These are phyloP conservation scores for Leccinum subfulvum DNA, from an alignment of 1,284 basidiomycete genomes.

Conservation along the genomic window DNA sequence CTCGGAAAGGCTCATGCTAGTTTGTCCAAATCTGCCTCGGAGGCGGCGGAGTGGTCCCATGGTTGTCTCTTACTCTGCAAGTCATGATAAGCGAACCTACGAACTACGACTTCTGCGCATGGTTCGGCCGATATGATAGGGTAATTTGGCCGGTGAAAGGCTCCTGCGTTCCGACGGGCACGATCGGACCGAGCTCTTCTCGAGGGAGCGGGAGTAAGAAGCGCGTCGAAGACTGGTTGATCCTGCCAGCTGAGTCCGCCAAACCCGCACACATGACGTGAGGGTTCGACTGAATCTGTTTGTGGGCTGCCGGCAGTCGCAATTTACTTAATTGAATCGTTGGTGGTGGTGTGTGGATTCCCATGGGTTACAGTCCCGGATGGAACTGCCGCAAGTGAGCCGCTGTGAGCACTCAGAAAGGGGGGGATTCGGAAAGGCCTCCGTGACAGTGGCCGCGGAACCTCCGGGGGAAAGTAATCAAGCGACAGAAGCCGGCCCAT, in stretches of 20 bases:
- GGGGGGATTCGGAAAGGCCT: not conserved
- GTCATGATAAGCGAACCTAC: not conserved
- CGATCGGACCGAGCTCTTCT: not conserved
- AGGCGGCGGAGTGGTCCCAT: not conserved
- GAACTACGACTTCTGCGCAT: not conserved
- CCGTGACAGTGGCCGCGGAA: not conserved
- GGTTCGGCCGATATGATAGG: not conserved
- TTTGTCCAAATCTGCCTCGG: slow-evolving; percentile 2
- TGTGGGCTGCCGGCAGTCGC: not conserved
- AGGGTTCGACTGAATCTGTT: not conserved
- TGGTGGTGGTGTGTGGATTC: not conserved
- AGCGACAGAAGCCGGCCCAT: not conserved
- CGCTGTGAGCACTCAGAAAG: not conserved
- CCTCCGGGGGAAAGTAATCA: not conserved
- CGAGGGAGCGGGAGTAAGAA: not conserved
- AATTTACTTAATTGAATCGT: not conserved
- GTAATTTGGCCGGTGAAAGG: not conserved
- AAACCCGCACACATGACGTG: not conserved
- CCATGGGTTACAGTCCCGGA: not conserved
- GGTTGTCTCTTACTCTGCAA: not conserved
- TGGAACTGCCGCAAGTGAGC: slow-evolving; percentile 1
- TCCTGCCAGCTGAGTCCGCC: not conserved
- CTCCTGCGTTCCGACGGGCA: not conserved
- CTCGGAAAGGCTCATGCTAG: not conserved
- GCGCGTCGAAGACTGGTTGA: slow-evolving; percentile 1